phyloP scores from a whole-genome alignment of 768 basidiomycete species.

The Mycena maculata region DNA sequence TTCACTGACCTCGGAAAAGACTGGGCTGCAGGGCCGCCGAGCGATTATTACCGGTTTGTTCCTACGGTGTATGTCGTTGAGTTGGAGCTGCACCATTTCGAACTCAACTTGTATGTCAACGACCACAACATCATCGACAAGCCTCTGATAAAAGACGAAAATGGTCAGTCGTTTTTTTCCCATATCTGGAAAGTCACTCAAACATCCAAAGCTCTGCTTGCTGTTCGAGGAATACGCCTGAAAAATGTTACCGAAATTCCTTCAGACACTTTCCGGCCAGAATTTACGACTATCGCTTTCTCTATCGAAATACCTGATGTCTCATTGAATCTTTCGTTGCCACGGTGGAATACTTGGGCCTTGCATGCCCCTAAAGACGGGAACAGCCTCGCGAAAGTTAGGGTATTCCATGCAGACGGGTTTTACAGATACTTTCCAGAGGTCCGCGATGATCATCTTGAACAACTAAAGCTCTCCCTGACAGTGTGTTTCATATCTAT shows the following conservation, averaged over 20 bases:
- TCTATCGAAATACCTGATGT: constrained; percentile 68
- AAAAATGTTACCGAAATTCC: constrained; percentile 67
- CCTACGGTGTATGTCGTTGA: constrained; percentile 83
- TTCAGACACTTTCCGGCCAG: constrained; percentile 78
- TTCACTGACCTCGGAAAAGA: constrained; percentile 93
- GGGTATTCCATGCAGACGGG: constrained; percentile 67
- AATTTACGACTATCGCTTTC: constrained; percentile 76
- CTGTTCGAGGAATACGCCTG: constrained; percentile 68
- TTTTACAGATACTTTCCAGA: constrained; percentile 82
- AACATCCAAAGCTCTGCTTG: constrained; percentile 72
- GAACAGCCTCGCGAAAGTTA: constrained; percentile 70
- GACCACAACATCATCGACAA: constrained; percentile 98
- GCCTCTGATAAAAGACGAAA: constrained; percentile 83
- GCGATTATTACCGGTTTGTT: constrained; percentile 84
- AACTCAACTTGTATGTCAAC: constrained; percentile 86
- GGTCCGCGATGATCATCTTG: constrained; percentile 76
- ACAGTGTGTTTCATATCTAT: constrained; percentile 55
- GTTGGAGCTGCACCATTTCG: constrained; percentile 79
- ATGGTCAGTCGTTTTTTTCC: constrained; percentile 62
- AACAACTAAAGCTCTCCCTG: constrained; percentile 79
- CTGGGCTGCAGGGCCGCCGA: constrained; percentile 87
- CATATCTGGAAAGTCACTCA: constrained; percentile 3
- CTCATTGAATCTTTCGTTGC: constrained; percentile 71
- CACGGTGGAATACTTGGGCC: constrained; percentile 90
- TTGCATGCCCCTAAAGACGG: constrained; percentile 72